Base-by-base conservation (phyloP, 2,329 filamentous ascomycete genomes). In the Fusarium beomiforme region DNA sequence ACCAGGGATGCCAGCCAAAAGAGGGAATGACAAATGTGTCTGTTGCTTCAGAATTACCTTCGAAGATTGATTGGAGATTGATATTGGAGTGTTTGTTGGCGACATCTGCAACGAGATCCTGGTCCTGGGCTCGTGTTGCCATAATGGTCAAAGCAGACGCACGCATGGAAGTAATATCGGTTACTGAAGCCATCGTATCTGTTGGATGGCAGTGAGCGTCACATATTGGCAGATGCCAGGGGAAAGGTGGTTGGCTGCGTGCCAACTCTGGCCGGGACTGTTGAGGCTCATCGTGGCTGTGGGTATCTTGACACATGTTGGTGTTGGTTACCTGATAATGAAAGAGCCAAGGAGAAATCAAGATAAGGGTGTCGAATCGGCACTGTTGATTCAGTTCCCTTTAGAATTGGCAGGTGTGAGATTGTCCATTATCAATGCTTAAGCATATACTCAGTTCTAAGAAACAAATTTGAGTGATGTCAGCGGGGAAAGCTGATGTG, bases 1-100 rank as follows among this genome's bases (percentile, higher is more conserved):
- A 95, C 93, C 93, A 96, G 2, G 93, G 93, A 78, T 96, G 93
- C 92, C 93, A 95, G 23, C 93, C 93, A 80, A 95, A 95, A n/a
- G 90, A 89, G 0, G 93, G 92, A 6, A 95, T 75, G 55, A 85
- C 74, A 24, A 39, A 57, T 12, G 61, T 42, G 4, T 44, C 17
- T 11, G 37, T 2, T 29, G 49, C 9, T 13, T 21, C 33, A 2
- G 56, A 39, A 14, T 17, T 67, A 4, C 33, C 26, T 23, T 42
- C 24, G 3, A 54, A 24, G 19, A 39, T 43, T 19, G 50, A 44
- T 24, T 50, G 50, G 51, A 58, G 65, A 41, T 59, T 56, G 2
- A 44, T 37, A 50, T 91, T 77, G 37, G 87, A 87, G 73, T 90
- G 85, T 67, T 88, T 82, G 17, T 84, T 82, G 33, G 92, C 90